Evolutionary conservation across 129 eudicot genomes (phyloP).

Genomic region (Sambucus nigra): DNA sequence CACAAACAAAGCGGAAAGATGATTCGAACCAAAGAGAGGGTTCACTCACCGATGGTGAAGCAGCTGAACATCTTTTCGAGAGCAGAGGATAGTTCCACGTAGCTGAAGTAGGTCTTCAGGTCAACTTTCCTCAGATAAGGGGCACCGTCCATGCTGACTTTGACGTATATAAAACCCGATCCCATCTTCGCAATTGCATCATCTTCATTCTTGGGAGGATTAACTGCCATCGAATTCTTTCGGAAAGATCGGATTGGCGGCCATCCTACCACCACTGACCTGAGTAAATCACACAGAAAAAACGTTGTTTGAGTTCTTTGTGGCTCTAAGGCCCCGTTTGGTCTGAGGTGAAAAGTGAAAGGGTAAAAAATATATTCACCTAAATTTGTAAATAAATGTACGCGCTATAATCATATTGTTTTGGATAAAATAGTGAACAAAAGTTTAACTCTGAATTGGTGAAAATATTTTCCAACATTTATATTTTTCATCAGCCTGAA

Average conservation of each 20-base stretch:
- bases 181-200: constrained; percentile 34
- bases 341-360: too few relatives aligned
- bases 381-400: too few relatives aligned
- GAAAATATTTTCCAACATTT: too few relatives aligned
- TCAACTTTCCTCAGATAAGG: constrained; percentile 77
- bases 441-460: neutral
- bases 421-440: too few relatives aligned
- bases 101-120: constrained; percentile 38
- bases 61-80: constrained; percentile 72
- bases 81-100: constrained; percentile 52
- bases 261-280: constrained; percentile 81
- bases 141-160: constrained; percentile 84
- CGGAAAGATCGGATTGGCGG: constrained; percentile 70
- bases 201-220: constrained; percentile 36
- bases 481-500: too few relatives aligned
- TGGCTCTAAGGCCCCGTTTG: neutral
- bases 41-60: constrained; percentile 46
- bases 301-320: neutral
- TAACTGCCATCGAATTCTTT: constrained; percentile 51
- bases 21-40: constrained; percentile 5
- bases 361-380: too few relatives aligned
- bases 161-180: constrained; percentile 40
- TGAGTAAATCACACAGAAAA: constrained; percentile 16
- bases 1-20: neutral
- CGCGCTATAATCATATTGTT: too few relatives aligned